phyloP scores from a whole-genome alignment of 345 rosid genomes.

The Balakata baccata region DNA sequence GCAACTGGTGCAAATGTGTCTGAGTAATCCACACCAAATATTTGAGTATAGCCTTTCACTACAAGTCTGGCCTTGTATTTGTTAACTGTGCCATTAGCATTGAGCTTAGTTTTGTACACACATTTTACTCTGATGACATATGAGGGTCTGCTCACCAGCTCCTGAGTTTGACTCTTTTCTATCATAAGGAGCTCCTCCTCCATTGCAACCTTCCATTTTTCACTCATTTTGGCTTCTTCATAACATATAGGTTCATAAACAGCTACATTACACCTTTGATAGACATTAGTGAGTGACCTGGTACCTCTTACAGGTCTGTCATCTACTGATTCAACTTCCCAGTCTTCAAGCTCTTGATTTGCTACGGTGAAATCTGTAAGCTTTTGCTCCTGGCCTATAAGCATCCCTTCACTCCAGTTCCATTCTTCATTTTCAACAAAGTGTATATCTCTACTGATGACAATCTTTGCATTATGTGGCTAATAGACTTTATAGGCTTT shows the following conservation, averaged over 20 bases:
- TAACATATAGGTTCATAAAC: not conserved
- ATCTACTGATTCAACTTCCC: not conserved
- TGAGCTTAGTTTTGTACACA: not conserved
- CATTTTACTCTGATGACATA: not conserved
- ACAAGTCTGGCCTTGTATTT: constrained; percentile 4
- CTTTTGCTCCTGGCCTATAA: too few species aligned
- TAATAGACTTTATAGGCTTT: too few species aligned
- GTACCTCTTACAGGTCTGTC: not conserved
- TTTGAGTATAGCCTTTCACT: not conserved
- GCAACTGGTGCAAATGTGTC: not conserved
- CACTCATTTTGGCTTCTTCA: not conserved
- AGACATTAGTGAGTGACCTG: not conserved
- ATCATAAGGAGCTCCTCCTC: constrained; percentile 1
- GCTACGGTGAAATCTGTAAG: too few species aligned
- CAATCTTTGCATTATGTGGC: too few species aligned
- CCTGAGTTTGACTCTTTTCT: not conserved
- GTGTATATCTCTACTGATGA: too few species aligned
- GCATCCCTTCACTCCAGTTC: too few species aligned
- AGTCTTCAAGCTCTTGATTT: too few species aligned
- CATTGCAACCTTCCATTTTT: not conserved
- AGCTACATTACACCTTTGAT: not conserved
- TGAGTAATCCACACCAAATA: too few species aligned
- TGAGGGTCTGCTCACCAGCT: not conserved
- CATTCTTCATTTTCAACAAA: not conserved
- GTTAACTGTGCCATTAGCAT: not conserved